These are phyloP conservation scores for Lachnellula suecica DNA, from an alignment of 2,329 filamentous ascomycete species.

Conservation along the genomic window DNA sequence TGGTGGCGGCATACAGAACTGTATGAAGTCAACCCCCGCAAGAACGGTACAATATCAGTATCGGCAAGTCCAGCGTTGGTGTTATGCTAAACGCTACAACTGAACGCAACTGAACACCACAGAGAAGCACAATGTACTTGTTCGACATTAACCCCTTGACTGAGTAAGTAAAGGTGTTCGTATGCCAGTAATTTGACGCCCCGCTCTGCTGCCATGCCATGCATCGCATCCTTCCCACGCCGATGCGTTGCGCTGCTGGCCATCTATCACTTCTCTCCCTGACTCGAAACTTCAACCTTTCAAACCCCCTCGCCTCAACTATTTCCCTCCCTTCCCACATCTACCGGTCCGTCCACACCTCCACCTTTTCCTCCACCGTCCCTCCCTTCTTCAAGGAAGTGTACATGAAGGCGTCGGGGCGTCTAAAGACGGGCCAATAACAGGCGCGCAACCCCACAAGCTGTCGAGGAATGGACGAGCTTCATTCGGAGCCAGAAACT, in stretches of 20 bases:
- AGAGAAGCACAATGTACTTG: too few species aligned
- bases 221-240: neutral
- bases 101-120: too few species aligned
- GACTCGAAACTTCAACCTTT: constrained; percentile 5
- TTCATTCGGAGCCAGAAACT: neutral
- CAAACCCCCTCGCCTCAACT: neutral
- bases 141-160: too few species aligned
- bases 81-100: too few species aligned
- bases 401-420: constrained; percentile 2
- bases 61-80: too few species aligned
- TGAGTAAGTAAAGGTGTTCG: too few species aligned
- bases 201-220: neutral
- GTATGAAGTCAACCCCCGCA: too few species aligned
- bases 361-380: neutral
- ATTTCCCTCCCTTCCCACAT: constrained; percentile 9
- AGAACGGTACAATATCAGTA: too few species aligned
- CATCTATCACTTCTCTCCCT: neutral
- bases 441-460: neutral
- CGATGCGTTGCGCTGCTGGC: constrained; percentile 9
- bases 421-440: neutral
- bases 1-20: too few species aligned
- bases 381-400: neutral
- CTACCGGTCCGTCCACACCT: constrained; percentile 14
- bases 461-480: neutral
- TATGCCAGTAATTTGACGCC: neutral